A percentile compares a stretch with the other conserved stretches of the same genome.
Evolutionary conservation across 176 grass and related monocot genomes (phyloP).

Genomic region (Carex parvula): DNA sequence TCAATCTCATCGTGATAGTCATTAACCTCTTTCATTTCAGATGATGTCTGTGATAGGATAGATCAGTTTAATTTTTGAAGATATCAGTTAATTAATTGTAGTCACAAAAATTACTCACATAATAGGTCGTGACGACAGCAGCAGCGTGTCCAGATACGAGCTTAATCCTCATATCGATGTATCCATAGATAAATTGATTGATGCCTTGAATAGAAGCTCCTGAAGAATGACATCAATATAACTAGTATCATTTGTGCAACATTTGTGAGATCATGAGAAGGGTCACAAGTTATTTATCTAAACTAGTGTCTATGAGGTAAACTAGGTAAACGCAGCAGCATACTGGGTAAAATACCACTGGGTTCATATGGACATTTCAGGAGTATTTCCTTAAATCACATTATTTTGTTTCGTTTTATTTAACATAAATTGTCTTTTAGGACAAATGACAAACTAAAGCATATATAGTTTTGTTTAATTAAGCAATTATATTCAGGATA

Average conservation of each 20-base stretch:
- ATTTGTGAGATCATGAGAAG: not conserved
- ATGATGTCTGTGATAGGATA: conserved; percentile 38
- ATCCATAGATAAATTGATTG: conserved; percentile 51
- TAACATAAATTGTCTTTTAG: not conserved
- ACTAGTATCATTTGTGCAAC: no score
- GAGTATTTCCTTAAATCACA: not conserved
- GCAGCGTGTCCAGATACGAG: conserved; percentile 58
- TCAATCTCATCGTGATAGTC: conserved; percentile 56
- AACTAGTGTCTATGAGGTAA: not conserved
- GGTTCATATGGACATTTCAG: not conserved
- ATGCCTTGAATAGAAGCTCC: conserved; percentile 42
- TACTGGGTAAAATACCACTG: not conserved
- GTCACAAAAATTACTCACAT: conserved; percentile 29
- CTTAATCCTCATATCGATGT: conserved; percentile 47
- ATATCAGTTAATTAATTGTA: not conserved
- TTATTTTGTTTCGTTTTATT: not conserved
- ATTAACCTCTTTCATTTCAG: no score
- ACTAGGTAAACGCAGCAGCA: not conserved
- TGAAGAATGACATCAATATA: conserved; percentile 2
- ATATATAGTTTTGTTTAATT: not conserved
- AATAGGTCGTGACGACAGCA: conserved; percentile 77
- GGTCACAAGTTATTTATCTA: not conserved
- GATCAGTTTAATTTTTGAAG: not conserved
- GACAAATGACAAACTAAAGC: not conserved
- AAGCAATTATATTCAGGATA: no score